Conservation (phyloP, 768 basidiomycete species). For the Pleurotus citrinopileatus region DNA sequence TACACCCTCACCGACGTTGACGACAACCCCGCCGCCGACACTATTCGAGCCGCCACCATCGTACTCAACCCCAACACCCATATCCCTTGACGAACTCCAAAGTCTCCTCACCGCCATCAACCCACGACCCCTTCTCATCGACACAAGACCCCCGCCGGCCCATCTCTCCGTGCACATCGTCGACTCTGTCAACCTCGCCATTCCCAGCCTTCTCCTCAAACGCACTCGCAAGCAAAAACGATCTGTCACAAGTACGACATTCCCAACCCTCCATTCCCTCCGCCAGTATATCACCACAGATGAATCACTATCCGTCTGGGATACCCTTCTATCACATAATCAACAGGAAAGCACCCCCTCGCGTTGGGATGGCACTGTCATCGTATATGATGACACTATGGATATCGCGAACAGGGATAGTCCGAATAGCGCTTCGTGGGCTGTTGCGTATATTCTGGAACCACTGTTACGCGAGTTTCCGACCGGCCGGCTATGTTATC, state of each 20-base stretch:
- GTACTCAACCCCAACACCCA: constrained; percentile 19
- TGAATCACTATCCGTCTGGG: constrained; percentile 70
- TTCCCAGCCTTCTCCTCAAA: constrained; percentile 89
- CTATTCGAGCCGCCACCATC: constrained; percentile 18
- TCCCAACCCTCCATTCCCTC: constrained; percentile 65
- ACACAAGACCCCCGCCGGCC: constrained; percentile 70
- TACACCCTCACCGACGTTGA: no score
- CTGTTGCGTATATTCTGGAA: constrained; percentile 59
- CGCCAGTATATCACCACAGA: constrained; percentile 84
- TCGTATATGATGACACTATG: constrained; percentile 80
- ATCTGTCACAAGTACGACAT: constrained; percentile 49
- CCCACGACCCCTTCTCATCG: constrained; percentile 68
- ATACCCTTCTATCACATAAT: constrained; percentile 48
- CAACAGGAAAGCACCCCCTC: constrained; percentile 27
- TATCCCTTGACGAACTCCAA: constrained; percentile 27
- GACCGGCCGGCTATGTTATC: constrained; percentile 60
- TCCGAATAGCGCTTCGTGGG: constrained; percentile 65
- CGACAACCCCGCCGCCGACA: no score
- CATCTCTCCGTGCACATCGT: constrained; percentile 65
- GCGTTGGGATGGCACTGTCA: constrained; percentile 75
- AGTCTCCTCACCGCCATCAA: constrained; percentile 46
- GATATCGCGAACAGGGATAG: constrained; percentile 60
- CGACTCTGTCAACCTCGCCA: constrained; percentile 78
- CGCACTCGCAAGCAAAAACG: constrained; percentile 63
- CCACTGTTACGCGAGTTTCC: constrained; percentile 43